Evolutionary conservation across 1,139 yeast genomes (phyloP), one percentile per base, ranked within the genome.

Genomic region (Candida dubliniensis): DNA sequence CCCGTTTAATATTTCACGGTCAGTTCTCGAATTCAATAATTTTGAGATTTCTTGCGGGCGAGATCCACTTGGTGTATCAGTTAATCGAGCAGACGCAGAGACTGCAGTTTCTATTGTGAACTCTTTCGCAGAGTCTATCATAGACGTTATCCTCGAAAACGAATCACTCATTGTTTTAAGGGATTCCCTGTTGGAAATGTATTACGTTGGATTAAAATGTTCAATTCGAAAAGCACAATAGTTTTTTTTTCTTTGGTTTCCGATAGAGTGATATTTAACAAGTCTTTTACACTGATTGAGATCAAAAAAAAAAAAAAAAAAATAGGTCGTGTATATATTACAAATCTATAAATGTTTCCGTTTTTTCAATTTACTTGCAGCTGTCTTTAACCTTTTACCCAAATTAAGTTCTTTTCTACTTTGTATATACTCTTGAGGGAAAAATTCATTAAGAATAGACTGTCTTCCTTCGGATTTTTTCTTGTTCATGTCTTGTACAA

Each of bases 51-150:
- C 95, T 39, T 76, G 74, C 1, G 87, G 80, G 34, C 82, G 69
- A 45, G 77, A 66, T 6, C 77, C 75, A 38, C 77, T 63, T 9
- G 81, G 69, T 1, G 85, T 72, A 44, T 82, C 86, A 1, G 84
- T 77, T 37, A 83, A 64, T 46, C 81, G 67, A 2, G 88, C 77
- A 0, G 93, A 79, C 0, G 93, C 95, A 3, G 87, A 81, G 0
- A 82, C 84, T 0, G 95, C 95, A 1, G 95, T 95, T 54, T 87
- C 95, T 45, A 85, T 70, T 5, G 95, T 86, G 53, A 87, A 65
- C 53, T 84, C 91, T 53, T 82, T 79, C 1, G 96, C 96, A 26
- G 91, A 82, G 64, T 87, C 96, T 50, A 90, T 75, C 63, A 74
- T 70, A 26, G 76, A 67, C 40, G 76, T 59, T 43, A 74, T 56